Evolutionary conservation across 768 basidiomycete genomes (phyloP), one percentile per base, ranked within the genome.

Genomic region (Lentinula aciculospora): DNA sequence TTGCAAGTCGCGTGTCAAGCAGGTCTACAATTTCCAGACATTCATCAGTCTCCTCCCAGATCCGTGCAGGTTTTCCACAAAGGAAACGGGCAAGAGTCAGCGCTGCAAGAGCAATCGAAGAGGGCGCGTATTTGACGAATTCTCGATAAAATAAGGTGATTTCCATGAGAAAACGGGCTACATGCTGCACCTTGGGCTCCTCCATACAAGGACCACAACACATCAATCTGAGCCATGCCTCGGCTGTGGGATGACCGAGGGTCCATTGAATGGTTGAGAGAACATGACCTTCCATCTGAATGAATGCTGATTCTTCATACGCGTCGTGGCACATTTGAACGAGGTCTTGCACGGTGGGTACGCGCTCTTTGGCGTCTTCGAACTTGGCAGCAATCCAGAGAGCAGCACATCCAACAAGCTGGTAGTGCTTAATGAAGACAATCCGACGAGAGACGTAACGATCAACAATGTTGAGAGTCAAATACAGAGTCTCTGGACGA

Each of bases 301-400:
- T 88, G 73, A 99, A 99, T 1, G 96, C 96, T 3, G 89, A 88
- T 71, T 96, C 94, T 69, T 98, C 95, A 71, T 98, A 98, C 2
- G 94, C 93, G 67, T 95, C 88, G 66, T 89, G 93, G 75, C 97
- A 98, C 71, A 97, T 94, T 68, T 94, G 88, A 44, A 87, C 88
- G 55, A 99, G 87, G 62, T 98, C 95, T 67, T 92, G 87, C 5
- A 98, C 91, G 1, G 94, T 92, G 10, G 97, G 97, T 13, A 98
- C 94, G 61, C 95, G 93, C 68, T 98, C 96, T 72, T 99, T 98
- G 23, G 94, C 91, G 67, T 99, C 97, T 74, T 99, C 97, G 65
- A 98, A 99, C 74, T 99, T 99, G 62, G 96, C 91, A 15, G 97
- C 97, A 64, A 98, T 98, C 97, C 97, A 99, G 12, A 99, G 81